Base-by-base conservation (phyloP, 2,329 filamentous ascomycete species). In the Allantophomopsis lycopodina region DNA sequence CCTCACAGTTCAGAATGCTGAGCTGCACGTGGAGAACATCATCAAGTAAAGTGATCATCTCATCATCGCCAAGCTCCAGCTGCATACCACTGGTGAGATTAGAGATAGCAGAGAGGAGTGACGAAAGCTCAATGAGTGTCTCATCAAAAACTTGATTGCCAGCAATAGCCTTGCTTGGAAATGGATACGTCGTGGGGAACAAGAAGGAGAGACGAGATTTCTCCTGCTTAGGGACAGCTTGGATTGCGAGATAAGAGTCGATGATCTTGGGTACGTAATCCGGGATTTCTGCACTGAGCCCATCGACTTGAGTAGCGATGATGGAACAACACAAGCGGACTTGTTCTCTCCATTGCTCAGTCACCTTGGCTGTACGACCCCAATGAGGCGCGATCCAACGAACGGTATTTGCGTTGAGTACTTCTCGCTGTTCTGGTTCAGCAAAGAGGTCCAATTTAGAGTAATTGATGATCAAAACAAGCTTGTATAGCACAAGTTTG, bases 341-440 rank as follows among this genome's bases (percentile, higher is more conserved):
- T 61, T 96, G 91, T 16, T 94, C 86, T 46, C 81, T 82, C 76
- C 87, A 96, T 53, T 94, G 84, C 30, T 88, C 80, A 2, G 77
- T 87, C 8, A 89, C 75, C 20, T 78, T 67, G 4, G 74, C 70
- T 0, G 71, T 74, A 45, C 76, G 75, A 11, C 89, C 89, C 91
- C 91, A 98, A 58, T 96, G 88, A 4, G 89, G 88, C 11, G 80
- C 79, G 42, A 98, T 78, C 91, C 91, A 98, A 44, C 82, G 69
- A 35, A 88, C 79, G 3, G 87, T 95, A 52, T 87, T 93, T 35
- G 80, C 73, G 44, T 83, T 76, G 36, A 95, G 67, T 11, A 76
- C 76, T 20, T 76, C 72, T 48, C 80, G 73, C 48, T 89, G 82
- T 43, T 89, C 82, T 0, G 79, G 71, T n/a, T 80, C 69, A 8